These are phyloP conservation scores for Scolecobasidium constrictum DNA, from an alignment of 2,329 filamentous ascomycete genomes.

Conservation along the genomic window DNA sequence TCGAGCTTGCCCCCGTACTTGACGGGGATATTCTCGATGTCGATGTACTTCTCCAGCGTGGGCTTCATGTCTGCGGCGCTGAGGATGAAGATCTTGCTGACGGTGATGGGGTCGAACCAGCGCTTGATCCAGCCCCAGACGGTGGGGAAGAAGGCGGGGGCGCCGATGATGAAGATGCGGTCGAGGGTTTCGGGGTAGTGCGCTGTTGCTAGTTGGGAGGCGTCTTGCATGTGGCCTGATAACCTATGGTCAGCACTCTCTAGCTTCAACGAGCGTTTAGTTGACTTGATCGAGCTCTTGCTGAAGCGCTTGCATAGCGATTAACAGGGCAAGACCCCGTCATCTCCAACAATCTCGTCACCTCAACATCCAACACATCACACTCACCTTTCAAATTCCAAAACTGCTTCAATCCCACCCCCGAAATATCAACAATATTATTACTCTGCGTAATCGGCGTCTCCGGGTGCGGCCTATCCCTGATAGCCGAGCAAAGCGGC, in stretches of 20 bases:
- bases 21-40: constrained; percentile 72
- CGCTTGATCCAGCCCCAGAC: constrained; percentile 93
- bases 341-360: no score
- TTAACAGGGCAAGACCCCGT: no score
- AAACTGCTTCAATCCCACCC: constrained; percentile 83
- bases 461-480: constrained; percentile 57
- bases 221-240: constrained; percentile 92
- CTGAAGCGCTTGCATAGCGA: no score
- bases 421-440: constrained; percentile 88
- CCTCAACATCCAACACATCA: no score
- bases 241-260: no score
- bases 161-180: constrained; percentile 78
- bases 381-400: constrained; percentile 92
- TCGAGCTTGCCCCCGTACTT: constrained; percentile 82
- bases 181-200: constrained; percentile 94
- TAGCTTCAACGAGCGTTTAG: no score
- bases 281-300: no score
- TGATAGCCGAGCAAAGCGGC: constrained; percentile 69
- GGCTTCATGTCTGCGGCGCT: constrained; percentile 59
- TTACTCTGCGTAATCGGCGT: constrained; percentile 89
- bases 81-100: constrained; percentile 90
- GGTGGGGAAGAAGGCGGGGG: constrained; percentile 81
- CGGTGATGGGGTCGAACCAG: constrained; percentile 80
- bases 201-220: constrained; percentile 75
- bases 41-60: constrained; percentile 72